Percentiles rank a stretch among this genome's conserved stretches.
These are phyloP conservation scores for Pezicula radicicola DNA, from an alignment of 2,329 filamentous ascomycete genomes.

Conservation along the genomic window DNA sequence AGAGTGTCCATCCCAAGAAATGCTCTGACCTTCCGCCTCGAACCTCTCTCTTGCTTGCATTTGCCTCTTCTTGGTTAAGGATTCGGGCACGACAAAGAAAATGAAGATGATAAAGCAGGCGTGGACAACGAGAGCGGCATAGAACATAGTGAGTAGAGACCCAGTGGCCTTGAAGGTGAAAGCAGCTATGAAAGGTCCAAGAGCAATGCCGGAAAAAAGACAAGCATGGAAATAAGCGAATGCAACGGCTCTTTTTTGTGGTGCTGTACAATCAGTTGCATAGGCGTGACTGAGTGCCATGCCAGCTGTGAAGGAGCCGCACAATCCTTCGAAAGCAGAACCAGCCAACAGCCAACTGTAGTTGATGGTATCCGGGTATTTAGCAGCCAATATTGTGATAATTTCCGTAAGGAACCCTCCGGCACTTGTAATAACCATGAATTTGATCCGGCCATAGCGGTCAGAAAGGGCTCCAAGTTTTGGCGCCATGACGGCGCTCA, in stretches of 20 bases:
- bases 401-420: constrained; percentile 75
- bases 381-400: constrained; percentile 75
- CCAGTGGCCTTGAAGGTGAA: constrained; percentile 76
- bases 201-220: constrained; percentile 82
- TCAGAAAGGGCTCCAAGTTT: constrained; percentile 85
- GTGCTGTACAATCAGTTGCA: constrained; percentile 81
- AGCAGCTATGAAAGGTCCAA: constrained; percentile 80
- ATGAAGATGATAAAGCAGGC: constrained; percentile 71
- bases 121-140: constrained; percentile 72
- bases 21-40: constrained; percentile 37
- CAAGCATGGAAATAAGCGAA: constrained; percentile 91
- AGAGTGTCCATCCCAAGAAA: constrained; percentile 7
- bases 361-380: constrained; percentile 67
- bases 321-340: constrained; percentile 75
- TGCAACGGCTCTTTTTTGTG: constrained; percentile 73
- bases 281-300: constrained; percentile 80
- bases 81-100: constrained; percentile 75
- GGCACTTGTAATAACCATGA: constrained; percentile 70
- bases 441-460: constrained; percentile 72
- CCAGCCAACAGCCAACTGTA: constrained; percentile 80
- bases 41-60: constrained; percentile 67
- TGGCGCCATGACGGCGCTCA: constrained; percentile 80
- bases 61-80: constrained; percentile 72
- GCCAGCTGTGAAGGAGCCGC: constrained; percentile 84
- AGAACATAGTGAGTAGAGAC: constrained; percentile 78